Conservation (phyloP, 2,329 filamentous ascomycete species). For the Colletotrichum agaves region DNA sequence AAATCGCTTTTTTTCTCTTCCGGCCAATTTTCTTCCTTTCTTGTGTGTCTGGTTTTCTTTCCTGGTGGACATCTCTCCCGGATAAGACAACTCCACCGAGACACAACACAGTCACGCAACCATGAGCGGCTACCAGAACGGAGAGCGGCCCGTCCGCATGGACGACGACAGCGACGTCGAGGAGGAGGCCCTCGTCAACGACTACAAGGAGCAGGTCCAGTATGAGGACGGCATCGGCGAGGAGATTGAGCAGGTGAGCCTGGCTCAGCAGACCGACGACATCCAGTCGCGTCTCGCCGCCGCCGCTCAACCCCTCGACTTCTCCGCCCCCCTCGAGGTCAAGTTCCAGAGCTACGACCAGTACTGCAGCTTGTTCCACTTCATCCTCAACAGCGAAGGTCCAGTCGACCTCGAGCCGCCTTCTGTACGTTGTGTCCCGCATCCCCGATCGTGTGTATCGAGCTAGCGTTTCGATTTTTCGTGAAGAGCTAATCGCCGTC, state of each 20-base stretch:
- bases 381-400: slow-evolving; percentile 98
- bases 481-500: slow-evolving; percentile 11
- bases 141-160: slow-evolving; percentile 67
- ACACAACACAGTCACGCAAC: neutral
- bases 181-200: slow-evolving; percentile 94
- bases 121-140: slow-evolving; percentile 73
- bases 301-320: slow-evolving; percentile 94
- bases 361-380: slow-evolving; percentile 99
- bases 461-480: neutral
- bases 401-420: slow-evolving; percentile 97
- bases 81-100: neutral
- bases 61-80: neutral
- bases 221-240: slow-evolving; percentile 86
- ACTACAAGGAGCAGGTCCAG: slow-evolving; percentile 96
- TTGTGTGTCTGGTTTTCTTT: slow-evolving; percentile 1
- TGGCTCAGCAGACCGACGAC: slow-evolving; percentile 83
- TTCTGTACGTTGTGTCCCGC: slow-evolving; percentile 73
- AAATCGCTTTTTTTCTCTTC: neutral
- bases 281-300: slow-evolving; percentile 92
- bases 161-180: slow-evolving; percentile 93
- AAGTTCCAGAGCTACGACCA: slow-evolving; percentile 99
- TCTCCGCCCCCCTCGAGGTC: slow-evolving; percentile 92
- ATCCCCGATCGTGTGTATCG: neutral
- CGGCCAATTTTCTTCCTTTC: slow-evolving; percentile 6
- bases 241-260: slow-evolving; percentile 78